Conservation (phyloP, 2,329 filamentous ascomycete species). For the Emmonsia crescens region DNA sequence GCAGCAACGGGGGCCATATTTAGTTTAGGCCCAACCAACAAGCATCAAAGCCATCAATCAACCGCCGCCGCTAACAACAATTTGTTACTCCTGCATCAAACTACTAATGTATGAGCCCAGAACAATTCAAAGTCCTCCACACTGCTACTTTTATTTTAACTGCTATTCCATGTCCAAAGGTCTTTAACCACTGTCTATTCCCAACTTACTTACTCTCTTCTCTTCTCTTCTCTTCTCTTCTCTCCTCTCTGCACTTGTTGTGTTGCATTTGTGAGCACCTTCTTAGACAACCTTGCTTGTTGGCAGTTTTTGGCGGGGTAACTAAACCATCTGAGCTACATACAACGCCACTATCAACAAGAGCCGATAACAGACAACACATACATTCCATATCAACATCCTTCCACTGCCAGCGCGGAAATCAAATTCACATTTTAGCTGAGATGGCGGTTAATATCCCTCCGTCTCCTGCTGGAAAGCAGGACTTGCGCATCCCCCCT, state of each 20-base stretch:
- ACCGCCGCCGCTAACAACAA: background rate
- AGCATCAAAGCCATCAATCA: background rate
- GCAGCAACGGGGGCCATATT: background rate
- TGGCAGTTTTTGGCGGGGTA: background rate
- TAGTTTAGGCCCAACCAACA: background rate
- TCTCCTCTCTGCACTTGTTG: background rate
- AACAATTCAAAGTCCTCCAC: background rate
- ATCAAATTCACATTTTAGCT: background rate
- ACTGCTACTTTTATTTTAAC: background rate
- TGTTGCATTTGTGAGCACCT: background rate
- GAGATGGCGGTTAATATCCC: constrained; percentile 28
- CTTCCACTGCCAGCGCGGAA: background rate
- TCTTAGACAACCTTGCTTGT: background rate
- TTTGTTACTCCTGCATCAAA: background rate
- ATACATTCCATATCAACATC: background rate
- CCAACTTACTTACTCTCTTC: background rate
- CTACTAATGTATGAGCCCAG: background rate
- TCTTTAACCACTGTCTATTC: background rate
- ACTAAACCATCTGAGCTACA: background rate
- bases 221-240: background rate
- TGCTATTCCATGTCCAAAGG: background rate
- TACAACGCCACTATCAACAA: background rate
- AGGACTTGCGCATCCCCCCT: constrained; percentile 32
- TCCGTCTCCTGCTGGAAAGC: constrained; percentile 23
- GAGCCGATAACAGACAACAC: background rate